A percentile compares a stretch with the other conserved stretches of the same genome.
These are phyloP conservation scores for Paramyrothecium sp. DNA, from an alignment of 2,329 filamentous ascomycete genomes.

Conservation along the genomic window DNA sequence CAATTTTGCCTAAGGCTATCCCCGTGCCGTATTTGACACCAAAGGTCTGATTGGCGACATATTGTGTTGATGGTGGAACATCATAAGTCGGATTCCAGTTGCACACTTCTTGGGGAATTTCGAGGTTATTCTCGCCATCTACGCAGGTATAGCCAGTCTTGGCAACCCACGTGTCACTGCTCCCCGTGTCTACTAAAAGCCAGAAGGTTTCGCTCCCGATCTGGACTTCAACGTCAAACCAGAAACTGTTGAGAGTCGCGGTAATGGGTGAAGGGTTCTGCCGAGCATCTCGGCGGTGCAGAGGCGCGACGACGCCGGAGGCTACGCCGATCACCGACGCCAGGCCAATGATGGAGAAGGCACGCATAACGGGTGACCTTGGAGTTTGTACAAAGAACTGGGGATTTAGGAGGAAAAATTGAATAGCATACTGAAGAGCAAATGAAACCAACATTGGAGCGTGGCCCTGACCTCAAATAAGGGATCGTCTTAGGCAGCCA, in stretches of 20 bases:
- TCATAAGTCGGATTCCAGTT: conserved; percentile 9
- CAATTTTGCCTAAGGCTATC: conserved; percentile 14
- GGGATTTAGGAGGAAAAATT: too few species aligned
- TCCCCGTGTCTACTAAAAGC: conserved; percentile 14
- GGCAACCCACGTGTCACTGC: conserved; percentile 14
- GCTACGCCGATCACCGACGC: neutral
- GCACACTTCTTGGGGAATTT: conserved; percentile 9
- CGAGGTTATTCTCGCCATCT: conserved; percentile 2
- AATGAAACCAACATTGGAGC: too few species aligned
- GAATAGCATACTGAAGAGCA: too few species aligned
- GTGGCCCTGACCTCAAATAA: too few species aligned
- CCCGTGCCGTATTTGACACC: conserved; percentile 16
- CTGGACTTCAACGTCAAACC: conserved; percentile 15
- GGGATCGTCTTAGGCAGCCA: too few species aligned
- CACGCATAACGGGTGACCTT: neutral
- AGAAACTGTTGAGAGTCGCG: conserved; percentile 8
- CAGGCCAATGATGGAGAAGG: neutral
- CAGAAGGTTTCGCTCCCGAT: conserved; percentile 13
- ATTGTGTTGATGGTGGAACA: conserved; percentile 1
- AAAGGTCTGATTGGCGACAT: conserved; percentile 23
- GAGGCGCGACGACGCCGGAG: conserved; percentile 4
- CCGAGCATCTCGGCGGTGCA: conserved; percentile 4
- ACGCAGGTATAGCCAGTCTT: conserved; percentile 11
- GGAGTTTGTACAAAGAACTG: too few species aligned
- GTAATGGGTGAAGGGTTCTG: conserved; percentile 2